These are phyloP conservation scores for Penicillium sp. DNA, from an alignment of 2,329 filamentous ascomycete species.

Conservation along the genomic window DNA sequence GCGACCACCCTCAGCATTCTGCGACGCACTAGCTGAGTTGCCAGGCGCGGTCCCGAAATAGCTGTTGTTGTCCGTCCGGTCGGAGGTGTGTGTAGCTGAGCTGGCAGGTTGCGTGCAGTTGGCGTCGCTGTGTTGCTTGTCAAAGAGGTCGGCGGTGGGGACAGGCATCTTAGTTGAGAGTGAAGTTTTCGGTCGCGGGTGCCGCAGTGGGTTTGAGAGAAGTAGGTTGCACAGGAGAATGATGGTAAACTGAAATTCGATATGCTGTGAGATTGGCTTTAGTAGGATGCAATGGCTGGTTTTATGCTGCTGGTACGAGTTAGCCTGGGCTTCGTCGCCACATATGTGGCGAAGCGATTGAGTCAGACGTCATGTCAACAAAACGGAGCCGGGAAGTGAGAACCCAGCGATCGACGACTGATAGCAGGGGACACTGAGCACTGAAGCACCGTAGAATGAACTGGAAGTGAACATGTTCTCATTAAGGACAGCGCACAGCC, in stretches of 20 bases:
- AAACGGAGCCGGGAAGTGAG: not conserved
- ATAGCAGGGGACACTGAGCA: not conserved
- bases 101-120: conserved; percentile 8
- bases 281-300: not conserved
- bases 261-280: not conserved
- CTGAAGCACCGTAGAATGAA: not conserved
- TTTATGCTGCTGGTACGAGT: not conserved
- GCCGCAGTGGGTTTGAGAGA: not conserved
- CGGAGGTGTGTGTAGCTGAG: not conserved
- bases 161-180: conserved; percentile 16
- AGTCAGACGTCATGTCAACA: conserved; percentile 4
- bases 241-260: not conserved
- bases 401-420: not conserved
- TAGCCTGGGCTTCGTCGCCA: not conserved
- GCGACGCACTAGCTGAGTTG: conserved; percentile 16
- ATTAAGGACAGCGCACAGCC: not conserved
- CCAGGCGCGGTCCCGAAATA: conserved; percentile 16
- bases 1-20: conserved; percentile 17
- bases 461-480: no score
- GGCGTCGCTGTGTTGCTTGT: conserved; percentile 14
- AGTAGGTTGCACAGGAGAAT: no score
- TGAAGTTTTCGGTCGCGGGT: not conserved
- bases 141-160: conserved; percentile 17
- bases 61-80: conserved; percentile 7
- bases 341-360: conserved; percentile 3